Conservation (phyloP, 805 yeast species). For the Yamadazyma sp. region DNA sequence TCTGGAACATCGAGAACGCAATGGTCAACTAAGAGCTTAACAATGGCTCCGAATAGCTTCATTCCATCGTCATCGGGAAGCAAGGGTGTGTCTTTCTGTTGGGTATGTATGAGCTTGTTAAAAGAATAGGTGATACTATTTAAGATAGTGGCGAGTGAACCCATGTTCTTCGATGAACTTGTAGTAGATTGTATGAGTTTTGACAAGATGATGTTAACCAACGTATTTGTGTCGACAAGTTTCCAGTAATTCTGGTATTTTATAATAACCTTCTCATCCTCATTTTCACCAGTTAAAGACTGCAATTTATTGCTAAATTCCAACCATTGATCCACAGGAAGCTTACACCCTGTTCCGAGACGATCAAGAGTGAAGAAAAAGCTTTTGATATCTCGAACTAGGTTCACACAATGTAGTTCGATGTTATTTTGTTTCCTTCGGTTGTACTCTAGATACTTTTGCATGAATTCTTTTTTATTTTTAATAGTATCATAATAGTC, state of each 20-base stretch:
- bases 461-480: conserved; percentile 22
- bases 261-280: conserved; percentile 5
- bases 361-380: background rate
- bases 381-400: conserved; percentile 5
- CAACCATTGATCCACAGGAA: conserved; percentile 6
- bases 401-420: conserved; percentile 22
- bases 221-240: conserved; percentile 2
- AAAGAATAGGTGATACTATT: conserved; percentile 3
- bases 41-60: conserved; percentile 8
- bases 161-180: background rate
- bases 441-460: conserved; percentile 25
- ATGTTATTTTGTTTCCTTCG: conserved; percentile 26
- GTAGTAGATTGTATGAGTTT: background rate
- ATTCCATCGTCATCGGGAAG: conserved; percentile 10
- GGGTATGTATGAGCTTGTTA: background rate
- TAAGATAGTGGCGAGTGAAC: background rate
- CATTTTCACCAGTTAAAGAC: background rate
- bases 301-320: background rate
- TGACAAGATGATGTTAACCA: conserved; percentile 5
- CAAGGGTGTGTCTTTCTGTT: background rate
- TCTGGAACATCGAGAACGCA: conserved; percentile 8
- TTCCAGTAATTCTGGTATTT: conserved; percentile 9
- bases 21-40: conserved; percentile 11
- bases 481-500: conserved; percentile 20
- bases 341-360: too few species aligned